These are phyloP conservation scores for Microstroma glucosiphilum DNA, from an alignment of 1,284 basidiomycete genomes.

Conservation along the genomic window DNA sequence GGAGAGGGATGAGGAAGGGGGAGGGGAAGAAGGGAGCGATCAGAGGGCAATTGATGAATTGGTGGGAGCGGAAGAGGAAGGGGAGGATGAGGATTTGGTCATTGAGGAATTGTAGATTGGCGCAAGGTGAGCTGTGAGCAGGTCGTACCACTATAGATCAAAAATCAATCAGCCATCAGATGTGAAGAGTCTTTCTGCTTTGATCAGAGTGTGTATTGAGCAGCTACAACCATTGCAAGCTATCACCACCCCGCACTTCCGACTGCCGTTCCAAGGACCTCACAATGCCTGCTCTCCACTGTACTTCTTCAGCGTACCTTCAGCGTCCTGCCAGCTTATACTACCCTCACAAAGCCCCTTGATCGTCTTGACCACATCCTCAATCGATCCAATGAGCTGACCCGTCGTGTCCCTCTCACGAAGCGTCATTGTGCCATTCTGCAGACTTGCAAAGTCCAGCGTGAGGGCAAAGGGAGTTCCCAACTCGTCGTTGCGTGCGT, in stretches of 20 bases:
- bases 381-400: conserved; percentile 85
- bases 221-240: background rate
- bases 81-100: conserved; percentile 37
- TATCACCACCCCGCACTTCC: background rate
- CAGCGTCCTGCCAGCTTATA: conserved; percentile 70
- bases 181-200: too few species aligned
- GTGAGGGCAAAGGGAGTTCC: conserved; percentile 95
- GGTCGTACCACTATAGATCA: too few species aligned
- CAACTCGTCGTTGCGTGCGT: conserved; percentile 95
- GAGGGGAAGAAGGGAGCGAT: conserved; percentile 23
- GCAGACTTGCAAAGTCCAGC: conserved; percentile 89
- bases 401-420: conserved; percentile 84
- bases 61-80: conserved; percentile 9
- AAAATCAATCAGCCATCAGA: too few species aligned
- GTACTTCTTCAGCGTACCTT: conserved; percentile 67
- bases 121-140: too few species aligned
- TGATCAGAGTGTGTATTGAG: too few species aligned
- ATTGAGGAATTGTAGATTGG: conserved; percentile 37
- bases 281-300: conserved; percentile 69
- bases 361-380: conserved; percentile 79
- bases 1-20: conserved; percentile 20
- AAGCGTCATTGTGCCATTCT: conserved; percentile 48
- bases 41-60: conserved; percentile 13
- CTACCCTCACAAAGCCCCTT: conserved; percentile 47
- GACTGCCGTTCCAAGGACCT: too few species aligned